Conservation (phyloP, 208 protist species). For the Sergeia podlipaevii region DNA sequence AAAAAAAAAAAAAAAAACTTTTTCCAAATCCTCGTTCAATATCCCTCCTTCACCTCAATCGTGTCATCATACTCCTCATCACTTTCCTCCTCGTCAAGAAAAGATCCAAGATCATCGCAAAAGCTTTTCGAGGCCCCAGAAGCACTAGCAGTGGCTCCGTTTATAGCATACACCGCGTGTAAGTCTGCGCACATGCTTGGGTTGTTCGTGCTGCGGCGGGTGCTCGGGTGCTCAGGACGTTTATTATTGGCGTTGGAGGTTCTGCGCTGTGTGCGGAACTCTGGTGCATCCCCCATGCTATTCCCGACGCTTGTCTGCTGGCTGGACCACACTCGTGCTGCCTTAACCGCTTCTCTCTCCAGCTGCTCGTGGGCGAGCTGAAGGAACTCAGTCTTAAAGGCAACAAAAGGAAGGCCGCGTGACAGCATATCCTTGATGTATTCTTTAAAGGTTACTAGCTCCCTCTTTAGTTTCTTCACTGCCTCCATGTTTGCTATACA, state of each 20-base stretch:
- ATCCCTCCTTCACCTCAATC: too few relatives aligned
- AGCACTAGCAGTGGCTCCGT: too few relatives aligned
- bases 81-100: too few relatives aligned
- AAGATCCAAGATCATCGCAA: too few relatives aligned
- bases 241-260: background rate
- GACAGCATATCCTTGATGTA: constrained; percentile 28
- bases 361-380: constrained; percentile 15
- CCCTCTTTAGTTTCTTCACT: constrained; percentile 23
- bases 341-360: constrained; percentile 16
- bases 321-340: too few relatives aligned
- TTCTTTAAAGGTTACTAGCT: constrained; percentile 26
- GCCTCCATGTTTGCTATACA: constrained; percentile 12
- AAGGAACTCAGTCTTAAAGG: constrained; percentile 26
- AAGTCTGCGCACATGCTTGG: background rate
- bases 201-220: background rate
- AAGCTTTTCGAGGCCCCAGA: too few relatives aligned
- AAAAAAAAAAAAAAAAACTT: constrained; percentile 6
- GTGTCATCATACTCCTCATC: too few relatives aligned
- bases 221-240: background rate
- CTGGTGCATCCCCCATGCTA: background rate
- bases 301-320: too few relatives aligned
- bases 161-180: background rate
- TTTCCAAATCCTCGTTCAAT: too few relatives aligned
- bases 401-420: constrained; percentile 34
- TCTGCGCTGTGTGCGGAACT: background rate